Percentiles rank a stretch among this genome's conserved stretches.
These are phyloP conservation scores for Alisma plantagoaquatica DNA, from an alignment of 106 monocot genomes.

Conservation along the genomic window DNA sequence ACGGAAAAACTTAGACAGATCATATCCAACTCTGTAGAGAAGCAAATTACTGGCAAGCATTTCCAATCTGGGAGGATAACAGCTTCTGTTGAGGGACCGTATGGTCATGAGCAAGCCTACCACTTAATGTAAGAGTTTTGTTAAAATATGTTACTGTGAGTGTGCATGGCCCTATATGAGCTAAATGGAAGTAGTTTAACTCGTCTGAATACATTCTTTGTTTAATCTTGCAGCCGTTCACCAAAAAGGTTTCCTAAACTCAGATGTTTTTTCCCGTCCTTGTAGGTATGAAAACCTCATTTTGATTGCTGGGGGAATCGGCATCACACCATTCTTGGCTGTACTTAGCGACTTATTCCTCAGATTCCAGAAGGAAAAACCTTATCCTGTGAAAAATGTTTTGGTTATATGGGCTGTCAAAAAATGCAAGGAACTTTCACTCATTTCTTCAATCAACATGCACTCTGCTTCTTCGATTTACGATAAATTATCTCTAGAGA, in stretches of 20 bases:
- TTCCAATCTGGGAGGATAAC: constrained; percentile 22
- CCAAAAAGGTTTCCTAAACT: no score
- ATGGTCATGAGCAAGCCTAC: constrained; percentile 83
- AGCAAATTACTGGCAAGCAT: constrained; percentile 4
- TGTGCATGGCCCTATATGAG: no score
- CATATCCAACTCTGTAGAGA: constrained; percentile 23
- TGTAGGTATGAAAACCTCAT: constrained; percentile 90
- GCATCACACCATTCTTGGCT: constrained; percentile 86
- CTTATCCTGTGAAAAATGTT: constrained; percentile 63
- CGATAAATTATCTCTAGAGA: constrained; percentile 48
- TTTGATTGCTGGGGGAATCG: constrained; percentile 88
- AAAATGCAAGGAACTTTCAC: constrained; percentile 78
- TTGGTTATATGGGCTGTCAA: constrained; percentile 88
- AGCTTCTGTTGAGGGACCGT: constrained; percentile 84
- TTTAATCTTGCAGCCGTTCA: no score
- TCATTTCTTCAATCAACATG: constrained; percentile 46
- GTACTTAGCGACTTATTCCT: constrained; percentile 77
- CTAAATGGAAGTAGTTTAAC: no score
- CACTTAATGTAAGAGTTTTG: constrained; percentile 83
- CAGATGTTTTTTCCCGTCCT: no score
- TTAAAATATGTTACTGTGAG: no score
- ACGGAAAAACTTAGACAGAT: constrained; percentile 49
- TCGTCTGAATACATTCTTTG: no score
- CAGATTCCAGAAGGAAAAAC: constrained; percentile 30
- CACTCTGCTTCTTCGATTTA: constrained; percentile 36